These are phyloP conservation scores for Neurospora sp. DNA, from an alignment of 495 filamentous ascomycete genomes.

Conservation along the genomic window DNA sequence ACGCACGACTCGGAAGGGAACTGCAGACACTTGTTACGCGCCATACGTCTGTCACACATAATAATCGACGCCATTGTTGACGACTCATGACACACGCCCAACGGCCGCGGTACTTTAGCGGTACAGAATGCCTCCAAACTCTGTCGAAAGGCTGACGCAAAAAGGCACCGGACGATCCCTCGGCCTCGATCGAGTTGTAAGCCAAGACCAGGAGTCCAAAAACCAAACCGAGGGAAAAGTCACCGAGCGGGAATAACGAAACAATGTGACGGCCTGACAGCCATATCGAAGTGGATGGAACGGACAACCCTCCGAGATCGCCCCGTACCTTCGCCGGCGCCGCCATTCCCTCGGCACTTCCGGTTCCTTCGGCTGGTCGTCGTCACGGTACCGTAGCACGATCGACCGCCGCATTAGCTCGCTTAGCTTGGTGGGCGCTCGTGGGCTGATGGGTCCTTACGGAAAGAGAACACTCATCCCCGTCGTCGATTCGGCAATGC, in stretches of 20 bases:
- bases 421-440: background rate
- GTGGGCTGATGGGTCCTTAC: background rate
- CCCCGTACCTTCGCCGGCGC: background rate
- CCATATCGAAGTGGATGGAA: background rate
- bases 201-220: background rate
- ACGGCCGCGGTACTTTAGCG: too few species aligned
- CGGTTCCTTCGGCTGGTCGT: background rate
- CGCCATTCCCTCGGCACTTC: background rate
- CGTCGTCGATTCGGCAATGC: background rate
- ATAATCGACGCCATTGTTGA: background rate
- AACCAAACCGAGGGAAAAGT: background rate
- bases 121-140: background rate
- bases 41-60: background rate
- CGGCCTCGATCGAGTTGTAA: background rate
- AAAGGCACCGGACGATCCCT: background rate
- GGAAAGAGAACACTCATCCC: background rate
- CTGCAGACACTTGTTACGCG: background rate
- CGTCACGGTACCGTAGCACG: background rate
- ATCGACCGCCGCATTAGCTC: background rate
- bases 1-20: background rate
- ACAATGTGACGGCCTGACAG: background rate
- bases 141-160: background rate
- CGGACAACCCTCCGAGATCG: background rate
- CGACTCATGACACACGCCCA: background rate
- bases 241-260: background rate